Evolutionary conservation across 139 green algal species (phyloP).

Genomic region (Coelastrella sp.): DNA sequence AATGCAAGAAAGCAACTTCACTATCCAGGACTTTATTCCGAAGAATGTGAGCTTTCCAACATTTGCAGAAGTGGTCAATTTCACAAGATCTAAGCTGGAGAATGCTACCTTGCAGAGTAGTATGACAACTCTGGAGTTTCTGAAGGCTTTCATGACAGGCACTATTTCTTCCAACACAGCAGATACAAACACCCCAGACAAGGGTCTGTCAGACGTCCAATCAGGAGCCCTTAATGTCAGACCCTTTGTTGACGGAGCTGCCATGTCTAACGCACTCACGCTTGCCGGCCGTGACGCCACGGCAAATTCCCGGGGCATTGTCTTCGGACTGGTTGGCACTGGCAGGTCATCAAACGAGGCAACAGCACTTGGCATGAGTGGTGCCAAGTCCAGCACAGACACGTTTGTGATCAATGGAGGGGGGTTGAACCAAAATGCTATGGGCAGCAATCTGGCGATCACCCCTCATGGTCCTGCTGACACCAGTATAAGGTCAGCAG

Average conservation of each 20-base stretch:
- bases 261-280: constrained; percentile 29
- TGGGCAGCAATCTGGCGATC: constrained; percentile 34
- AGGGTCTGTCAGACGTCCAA: constrained; percentile 14
- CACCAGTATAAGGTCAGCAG: constrained; percentile 6
- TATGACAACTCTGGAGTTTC: constrained; percentile 34
- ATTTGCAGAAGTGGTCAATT: background rate
- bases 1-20: background rate
- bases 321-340: constrained; percentile 32
- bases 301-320: constrained; percentile 36
- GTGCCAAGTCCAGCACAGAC: constrained; percentile 24
- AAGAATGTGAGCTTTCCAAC: constrained; percentile 3
- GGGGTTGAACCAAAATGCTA: constrained; percentile 25
- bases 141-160: constrained; percentile 32
- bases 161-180: constrained; percentile 44
- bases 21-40: background rate
- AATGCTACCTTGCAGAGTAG: background rate
- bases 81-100: constrained; percentile 4
- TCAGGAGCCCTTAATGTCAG: constrained; percentile 44
- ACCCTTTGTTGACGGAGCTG: constrained; percentile 28
- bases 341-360: constrained; percentile 16
- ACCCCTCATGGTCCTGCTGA: constrained; percentile 13
- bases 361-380: constrained; percentile 25
- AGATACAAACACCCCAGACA: constrained; percentile 40
- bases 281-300: constrained; percentile 27
- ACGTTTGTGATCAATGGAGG: constrained; percentile 29